phyloP scores from a whole-genome alignment of 2,329 filamentous ascomycete genomes.

The Chrysoporthe puriensis region DNA sequence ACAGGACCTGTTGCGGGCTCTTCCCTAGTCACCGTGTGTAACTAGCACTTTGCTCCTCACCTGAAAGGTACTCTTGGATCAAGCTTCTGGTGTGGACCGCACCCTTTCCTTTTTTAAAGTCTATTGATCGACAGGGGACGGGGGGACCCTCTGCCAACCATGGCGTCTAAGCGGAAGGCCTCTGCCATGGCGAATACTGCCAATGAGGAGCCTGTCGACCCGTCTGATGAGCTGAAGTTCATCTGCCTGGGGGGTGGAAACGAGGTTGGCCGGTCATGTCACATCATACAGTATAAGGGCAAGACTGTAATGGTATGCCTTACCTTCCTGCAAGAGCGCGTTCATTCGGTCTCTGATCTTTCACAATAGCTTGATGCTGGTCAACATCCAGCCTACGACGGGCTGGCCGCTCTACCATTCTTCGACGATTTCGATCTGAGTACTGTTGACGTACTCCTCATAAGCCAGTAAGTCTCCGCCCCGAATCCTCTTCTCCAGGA shows the following conservation, averaged over 20 bases:
- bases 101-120: background rate
- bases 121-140: background rate
- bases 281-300: conserved; percentile 98
- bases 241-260: conserved; percentile 93
- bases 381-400: conserved; percentile 95
- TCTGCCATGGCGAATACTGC: conserved; percentile 68
- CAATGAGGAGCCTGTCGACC: conserved; percentile 86
- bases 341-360: conserved; percentile 11
- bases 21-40: background rate
- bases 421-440: conserved; percentile 99
- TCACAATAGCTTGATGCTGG: conserved; percentile 82
- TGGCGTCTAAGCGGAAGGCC: conserved; percentile 94
- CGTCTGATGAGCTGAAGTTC: conserved; percentile 92
- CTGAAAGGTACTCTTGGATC: background rate
- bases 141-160: conserved; percentile 42
- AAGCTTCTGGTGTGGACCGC: background rate
- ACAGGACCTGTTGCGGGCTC: background rate
- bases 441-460: conserved; percentile 93
- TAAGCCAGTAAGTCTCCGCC: conserved; percentile 89
- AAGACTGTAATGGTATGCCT: conserved; percentile 93
- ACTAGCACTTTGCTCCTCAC: background rate
- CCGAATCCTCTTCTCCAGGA: conserved; percentile 23
- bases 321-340: conserved; percentile 5
- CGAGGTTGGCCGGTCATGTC: conserved; percentile 94
- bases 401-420: conserved; percentile 89